Conservation (phyloP, 305 asterid species). For the Solanum hybrid region DNA sequence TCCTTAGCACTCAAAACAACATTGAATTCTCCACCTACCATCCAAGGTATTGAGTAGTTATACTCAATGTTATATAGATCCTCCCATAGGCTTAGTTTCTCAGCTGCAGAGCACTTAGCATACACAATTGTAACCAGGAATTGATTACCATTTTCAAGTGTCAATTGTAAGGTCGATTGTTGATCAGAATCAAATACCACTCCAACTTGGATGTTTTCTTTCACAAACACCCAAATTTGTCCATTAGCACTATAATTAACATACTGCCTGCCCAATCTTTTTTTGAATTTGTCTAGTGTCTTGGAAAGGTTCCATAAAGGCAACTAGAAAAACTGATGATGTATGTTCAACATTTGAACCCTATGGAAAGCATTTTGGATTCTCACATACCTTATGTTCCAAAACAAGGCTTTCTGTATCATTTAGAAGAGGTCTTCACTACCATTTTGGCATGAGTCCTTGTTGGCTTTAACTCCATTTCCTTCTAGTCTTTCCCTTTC, state of each 20-base stretch:
- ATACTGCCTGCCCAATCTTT: neutral
- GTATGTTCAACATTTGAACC: neutral
- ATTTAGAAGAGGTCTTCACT: neutral
- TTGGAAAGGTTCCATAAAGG: neutral
- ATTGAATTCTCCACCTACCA: neutral
- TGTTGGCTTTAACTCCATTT: neutral
- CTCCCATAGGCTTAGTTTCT: neutral
- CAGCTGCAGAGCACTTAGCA: neutral
- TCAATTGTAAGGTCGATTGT: neutral
- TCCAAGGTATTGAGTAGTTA: neutral
- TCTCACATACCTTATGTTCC: neutral
- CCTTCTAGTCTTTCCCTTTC: neutral
- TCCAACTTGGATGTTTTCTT: neutral
- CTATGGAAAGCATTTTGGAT: neutral
- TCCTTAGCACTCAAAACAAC: neutral
- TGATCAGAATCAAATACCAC: neutral
- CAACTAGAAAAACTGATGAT: neutral
- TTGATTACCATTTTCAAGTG: neutral
- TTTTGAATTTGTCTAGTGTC: neutral
- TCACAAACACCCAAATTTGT: neutral
- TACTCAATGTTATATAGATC: neutral
- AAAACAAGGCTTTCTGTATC: neutral
- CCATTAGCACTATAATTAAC: too few relatives aligned
- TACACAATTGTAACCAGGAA: neutral
- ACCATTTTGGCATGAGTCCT: neutral